Percentiles rank a stretch among this genome's conserved stretches.
Conservation (phyloP, 768 basidiomycete species). For the Asterophora parasitica region DNA sequence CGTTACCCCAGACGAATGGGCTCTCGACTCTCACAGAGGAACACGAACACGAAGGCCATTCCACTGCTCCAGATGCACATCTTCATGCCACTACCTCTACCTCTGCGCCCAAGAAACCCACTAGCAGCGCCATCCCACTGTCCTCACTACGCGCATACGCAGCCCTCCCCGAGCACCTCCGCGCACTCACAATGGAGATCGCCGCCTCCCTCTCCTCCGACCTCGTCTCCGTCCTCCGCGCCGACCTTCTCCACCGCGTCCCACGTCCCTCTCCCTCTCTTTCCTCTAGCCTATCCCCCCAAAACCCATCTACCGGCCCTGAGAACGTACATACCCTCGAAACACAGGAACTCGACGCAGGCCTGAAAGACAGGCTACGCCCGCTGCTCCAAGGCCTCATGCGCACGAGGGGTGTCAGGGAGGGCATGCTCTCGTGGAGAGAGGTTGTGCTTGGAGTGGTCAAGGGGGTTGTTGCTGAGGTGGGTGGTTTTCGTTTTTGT, state of each 20-base stretch:
- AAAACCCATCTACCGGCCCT: too few species aligned
- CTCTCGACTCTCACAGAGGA: conserved; percentile 7
- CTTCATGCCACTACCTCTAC: too few species aligned
- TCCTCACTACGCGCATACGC: conserved; percentile 68
- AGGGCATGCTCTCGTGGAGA: conserved; percentile 65
- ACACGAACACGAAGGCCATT: conserved; percentile 2
- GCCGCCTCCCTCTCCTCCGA: conserved; percentile 73
- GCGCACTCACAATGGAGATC: conserved; percentile 69
- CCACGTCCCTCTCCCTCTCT: conserved; percentile 7
- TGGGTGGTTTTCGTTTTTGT: conserved; percentile 29
- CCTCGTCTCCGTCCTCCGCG: conserved; percentile 63
- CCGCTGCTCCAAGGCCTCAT: conserved; percentile 77
- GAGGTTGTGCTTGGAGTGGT: conserved; percentile 63
- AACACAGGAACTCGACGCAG: conserved; percentile 25
- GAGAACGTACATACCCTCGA: too few species aligned
- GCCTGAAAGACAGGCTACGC: conserved; percentile 57
- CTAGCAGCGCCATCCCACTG: conserved; percentile 49
- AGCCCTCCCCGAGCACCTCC: conserved; percentile 71
- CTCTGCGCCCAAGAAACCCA: conserved; percentile 5
- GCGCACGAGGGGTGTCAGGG: conserved; percentile 66
- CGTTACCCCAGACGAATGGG: too few species aligned
- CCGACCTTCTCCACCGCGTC: conserved; percentile 59
- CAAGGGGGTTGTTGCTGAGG: conserved; percentile 51
- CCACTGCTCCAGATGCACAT: too few species aligned
- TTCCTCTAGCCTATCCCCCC: too few species aligned